phyloP scores from a whole-genome alignment of 495 filamentous ascomycete species.

The Podospora australis region DNA sequence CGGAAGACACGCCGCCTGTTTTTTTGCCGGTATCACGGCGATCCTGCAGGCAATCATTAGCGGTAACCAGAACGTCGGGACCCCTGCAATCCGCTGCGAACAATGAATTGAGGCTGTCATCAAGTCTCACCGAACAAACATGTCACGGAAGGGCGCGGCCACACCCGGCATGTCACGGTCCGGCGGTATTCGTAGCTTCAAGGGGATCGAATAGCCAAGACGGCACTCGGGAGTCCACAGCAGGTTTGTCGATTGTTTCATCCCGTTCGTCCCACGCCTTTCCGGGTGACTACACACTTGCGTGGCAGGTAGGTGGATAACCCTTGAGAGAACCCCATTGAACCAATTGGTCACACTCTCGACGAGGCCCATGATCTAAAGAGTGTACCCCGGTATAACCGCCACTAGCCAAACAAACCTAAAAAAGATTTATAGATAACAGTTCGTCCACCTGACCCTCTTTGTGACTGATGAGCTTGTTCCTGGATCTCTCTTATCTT shows the following conservation, averaged over 20 bases:
- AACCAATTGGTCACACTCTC: background rate
- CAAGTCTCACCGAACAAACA: background rate
- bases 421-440: background rate
- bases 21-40: background rate
- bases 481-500: background rate
- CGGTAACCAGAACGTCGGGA: background rate
- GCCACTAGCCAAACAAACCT: conserved; percentile 1
- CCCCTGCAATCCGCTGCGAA: no score
- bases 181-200: background rate
- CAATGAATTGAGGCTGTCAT: no score
- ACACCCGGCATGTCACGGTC: background rate
- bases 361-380: background rate
- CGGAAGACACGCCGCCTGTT: background rate
- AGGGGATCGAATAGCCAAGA: background rate
- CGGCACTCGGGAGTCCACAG: background rate
- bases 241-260: background rate
- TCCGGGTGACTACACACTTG: background rate
- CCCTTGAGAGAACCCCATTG: background rate
- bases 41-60: background rate
- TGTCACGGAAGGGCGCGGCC: background rate
- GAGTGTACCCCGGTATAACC: background rate
- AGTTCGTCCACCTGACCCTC: background rate
- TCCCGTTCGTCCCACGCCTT: background rate
- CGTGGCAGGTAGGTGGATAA: no score
- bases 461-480: background rate